These are phyloP conservation scores for Annona cherimola DNA, from an alignment of 164 flowering plant species.

Conservation along the genomic window DNA sequence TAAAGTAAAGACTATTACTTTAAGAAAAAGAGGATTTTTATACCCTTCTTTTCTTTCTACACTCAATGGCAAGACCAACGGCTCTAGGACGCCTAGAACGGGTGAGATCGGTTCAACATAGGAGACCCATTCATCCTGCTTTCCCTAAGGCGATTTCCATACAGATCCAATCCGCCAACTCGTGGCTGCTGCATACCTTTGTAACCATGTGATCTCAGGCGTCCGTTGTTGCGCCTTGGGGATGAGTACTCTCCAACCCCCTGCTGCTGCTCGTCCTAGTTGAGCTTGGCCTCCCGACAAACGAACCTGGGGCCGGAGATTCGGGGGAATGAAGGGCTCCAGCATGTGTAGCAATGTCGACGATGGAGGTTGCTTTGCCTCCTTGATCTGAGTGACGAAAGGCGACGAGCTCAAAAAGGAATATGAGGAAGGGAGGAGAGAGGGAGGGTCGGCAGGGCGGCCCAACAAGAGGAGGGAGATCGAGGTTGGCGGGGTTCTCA, in stretches of 20 bases:
- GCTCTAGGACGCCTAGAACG: not conserved
- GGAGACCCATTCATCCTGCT: conserved; percentile 29
- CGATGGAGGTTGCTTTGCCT: conserved; percentile 14
- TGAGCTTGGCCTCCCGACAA: conserved; percentile 43
- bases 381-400: conserved; percentile 5
- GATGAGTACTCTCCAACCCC: conserved; percentile 20
- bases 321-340: conserved; percentile 63
- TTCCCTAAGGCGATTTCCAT: conserved; percentile 38
- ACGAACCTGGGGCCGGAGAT: conserved; percentile 65
- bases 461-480: conserved; percentile 44
- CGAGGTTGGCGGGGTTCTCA: not conserved
- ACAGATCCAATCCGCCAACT: conserved; percentile 27
- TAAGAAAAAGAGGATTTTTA: not conserved
- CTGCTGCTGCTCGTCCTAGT: conserved; percentile 24
- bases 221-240: conserved; percentile 34
- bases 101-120: conserved; percentile 7
- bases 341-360: conserved; percentile 25
- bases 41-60: not conserved
- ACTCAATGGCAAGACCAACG: not conserved
- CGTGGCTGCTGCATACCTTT: conserved; percentile 24
- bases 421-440: conserved; percentile 11
- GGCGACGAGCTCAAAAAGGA: conserved; percentile 1
- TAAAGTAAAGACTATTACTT: too few relatives aligned
- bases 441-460: conserved; percentile 27
- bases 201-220: conserved; percentile 62